phyloP scores from a whole-genome alignment of 306 rosid species.

The Boehmeria nivea region DNA sequence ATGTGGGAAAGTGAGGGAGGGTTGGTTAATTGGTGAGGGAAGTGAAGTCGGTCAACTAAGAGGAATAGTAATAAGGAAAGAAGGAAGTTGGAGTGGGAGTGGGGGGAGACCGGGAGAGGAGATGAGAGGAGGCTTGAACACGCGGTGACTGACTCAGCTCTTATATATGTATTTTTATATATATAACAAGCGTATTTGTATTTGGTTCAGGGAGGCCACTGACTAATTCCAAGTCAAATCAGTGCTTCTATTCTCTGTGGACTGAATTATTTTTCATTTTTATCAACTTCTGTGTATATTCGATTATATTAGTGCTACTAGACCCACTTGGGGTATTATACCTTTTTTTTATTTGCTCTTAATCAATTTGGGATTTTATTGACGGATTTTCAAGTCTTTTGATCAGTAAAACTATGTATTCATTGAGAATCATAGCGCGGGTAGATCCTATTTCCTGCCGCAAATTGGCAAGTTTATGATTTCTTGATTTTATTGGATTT shows the following conservation, averaged over 20 bases:
- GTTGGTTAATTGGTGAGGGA: constrained; percentile 18
- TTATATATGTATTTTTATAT: too few species aligned
- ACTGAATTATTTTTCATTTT: not conserved
- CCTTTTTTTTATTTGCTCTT: not conserved
- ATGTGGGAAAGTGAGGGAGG: not conserved
- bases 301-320: not conserved
- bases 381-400: too few species aligned
- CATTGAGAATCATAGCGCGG: too few species aligned
- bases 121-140: constrained; percentile 6
- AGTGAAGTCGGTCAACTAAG: constrained; percentile 84
- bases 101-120: constrained; percentile 19
- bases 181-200: too few species aligned
- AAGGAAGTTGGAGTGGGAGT: not conserved
- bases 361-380: too few species aligned
- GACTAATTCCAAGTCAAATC: constrained; percentile 70
- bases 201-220: too few species aligned
- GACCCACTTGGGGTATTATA: not conserved
- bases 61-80: too few species aligned
- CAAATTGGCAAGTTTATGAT: too few species aligned
- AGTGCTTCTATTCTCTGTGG: constrained; percentile 11
- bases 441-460: too few species aligned
- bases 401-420: too few species aligned
- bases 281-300: not conserved
- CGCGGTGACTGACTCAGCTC: constrained; percentile 13
- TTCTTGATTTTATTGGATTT: too few species aligned